Base-by-base conservation (phyloP, 164 flowering plant genomes). In the Magnolia changhungtana region DNA sequence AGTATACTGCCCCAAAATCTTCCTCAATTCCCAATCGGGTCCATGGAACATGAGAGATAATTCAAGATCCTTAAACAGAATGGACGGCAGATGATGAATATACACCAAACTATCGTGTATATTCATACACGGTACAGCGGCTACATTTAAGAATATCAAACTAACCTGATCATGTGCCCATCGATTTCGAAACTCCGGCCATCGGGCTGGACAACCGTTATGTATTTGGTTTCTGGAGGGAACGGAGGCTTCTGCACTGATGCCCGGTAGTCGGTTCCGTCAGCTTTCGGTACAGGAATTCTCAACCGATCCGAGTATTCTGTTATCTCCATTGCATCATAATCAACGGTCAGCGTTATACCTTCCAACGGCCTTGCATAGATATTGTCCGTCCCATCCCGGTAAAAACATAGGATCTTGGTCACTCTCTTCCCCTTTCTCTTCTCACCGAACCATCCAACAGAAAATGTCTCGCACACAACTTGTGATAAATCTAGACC, bases 281-380 rank as follows among this genome's bases (percentile, higher is more conserved):
- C 80, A 0, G 90, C 78, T 63, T 78, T 81, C 4, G 91, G 91
- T 67, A 89, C 6, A 7, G 88, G 88, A 31, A 70, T 81, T 65
- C 24, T 72, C 1, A 69, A 64, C 13, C 86, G 78, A 51, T 89
- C 91, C 1, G 10, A 18, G 72, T 79, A 86, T n/a, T 50, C 29
- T 3, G 74, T 61, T 9, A 89, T 84, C 59, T 74, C 10, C 86
- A 84, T 83, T 0, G 68, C 3, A 50, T 90, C 92, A 1, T 88
- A 78, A 72, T 89, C 91, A 20, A 89, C 82, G 2, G 84, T 6
- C 13, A 86, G 51, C 16, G 68, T 84, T 45, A 90, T 72, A 10
- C 92, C 94, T 67, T 81, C 88, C n/a, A 90, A 82, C 1, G 94
- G 92, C 78, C 89, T 81, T 8, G 85, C 82, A 31, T 72, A 90